Percentiles rank a stretch among this genome's conserved stretches.
phyloP scores from a whole-genome alignment of 2,329 filamentous ascomycete species.

The Endocalyx cinctus region DNA sequence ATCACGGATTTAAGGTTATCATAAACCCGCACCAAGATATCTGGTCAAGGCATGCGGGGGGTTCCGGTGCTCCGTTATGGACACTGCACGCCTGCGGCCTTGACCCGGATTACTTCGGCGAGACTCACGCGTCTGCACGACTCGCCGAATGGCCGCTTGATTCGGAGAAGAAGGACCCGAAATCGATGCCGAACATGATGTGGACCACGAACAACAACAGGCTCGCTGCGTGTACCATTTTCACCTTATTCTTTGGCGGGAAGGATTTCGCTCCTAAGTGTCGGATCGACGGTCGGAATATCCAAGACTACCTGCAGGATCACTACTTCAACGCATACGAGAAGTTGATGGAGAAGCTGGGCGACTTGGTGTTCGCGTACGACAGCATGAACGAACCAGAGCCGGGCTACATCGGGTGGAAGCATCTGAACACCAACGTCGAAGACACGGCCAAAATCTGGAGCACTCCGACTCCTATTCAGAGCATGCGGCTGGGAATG shows the following conservation, averaged over 20 bases:
- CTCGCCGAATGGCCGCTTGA: conserved; percentile 18
- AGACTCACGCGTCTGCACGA: conserved; percentile 17
- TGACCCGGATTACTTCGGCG: conserved; percentile 14
- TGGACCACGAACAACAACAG: conserved; percentile 23
- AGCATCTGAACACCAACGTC: conserved; percentile 12
- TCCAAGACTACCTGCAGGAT: conserved; percentile 21
- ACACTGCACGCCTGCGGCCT: conserved; percentile 20
- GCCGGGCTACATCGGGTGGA: conserved; percentile 14
- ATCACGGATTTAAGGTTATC: conserved; percentile 16
- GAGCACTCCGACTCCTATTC: conserved; percentile 15
- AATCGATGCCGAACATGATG: conserved; percentile 18
- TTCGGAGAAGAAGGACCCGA: conserved; percentile 17
- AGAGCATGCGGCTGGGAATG: conserved; percentile 17
- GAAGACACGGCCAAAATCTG: conserved; percentile 17
- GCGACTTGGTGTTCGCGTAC: conserved; percentile 14
- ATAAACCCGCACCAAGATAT: conserved; percentile 21
- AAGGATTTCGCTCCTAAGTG: conserved; percentile 17
- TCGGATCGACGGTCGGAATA: conserved; percentile 15
- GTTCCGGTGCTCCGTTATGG: conserved; percentile 20
- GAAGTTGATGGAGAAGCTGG: conserved; percentile 10
- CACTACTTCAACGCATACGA: conserved; percentile 18
- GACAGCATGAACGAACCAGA: conserved; percentile 23
- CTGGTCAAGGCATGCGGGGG: conserved; percentile 19
- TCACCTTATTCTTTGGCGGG: conserved; percentile 18
- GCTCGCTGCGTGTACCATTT: conserved; percentile 15